Base-by-base conservation (phyloP, 306 rosid genomes). In the Myrica gale region DNA sequence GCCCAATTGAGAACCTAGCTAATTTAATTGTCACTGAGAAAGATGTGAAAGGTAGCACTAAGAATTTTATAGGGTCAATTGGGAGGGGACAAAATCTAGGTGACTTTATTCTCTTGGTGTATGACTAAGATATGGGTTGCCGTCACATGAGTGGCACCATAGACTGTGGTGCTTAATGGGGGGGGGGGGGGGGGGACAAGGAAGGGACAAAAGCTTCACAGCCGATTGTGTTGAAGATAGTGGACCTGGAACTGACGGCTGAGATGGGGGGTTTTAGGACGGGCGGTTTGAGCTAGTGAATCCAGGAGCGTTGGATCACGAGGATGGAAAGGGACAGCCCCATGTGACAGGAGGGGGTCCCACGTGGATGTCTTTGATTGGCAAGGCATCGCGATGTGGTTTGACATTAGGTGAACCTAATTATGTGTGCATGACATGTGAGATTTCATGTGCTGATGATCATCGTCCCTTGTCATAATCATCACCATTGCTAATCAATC, bases 291-390 rank as follows among this genome's bases (percentile, higher is more conserved):
- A 3, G 60, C 68, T 32, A 42, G 68, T 63, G 65, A 76, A 75
- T 80, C 74, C 10, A 46, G 82, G 71, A 65, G 57, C 90, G 85
- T 84, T 71, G 79, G 95, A 90, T 92, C 58, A 37, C 32, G 26
- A 20, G 71, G 73, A 20, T 42, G 75, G 23, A 52, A 32, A 7
- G 81, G 47, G 6, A 82, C 82, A 82, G 45, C 9, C 39, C 72
- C 91, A 88, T 81, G 98, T 89, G 92, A 79, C 1, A 17, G 76
- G 41, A 37, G 43, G 10, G 57, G 74, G 89, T 37, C 91, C 90
- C 90, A 76, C 80, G 72, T 78, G 80, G 85, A n/a, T 82, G 74
- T 61, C 20, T 47, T 72, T 84, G 57, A 83, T 82, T 86, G 84
- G 87, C 10, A 44, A 60, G 57, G 62, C 84, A 74, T 21, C 26